These are phyloP conservation scores for Decorospora gaudefroyi DNA, from an alignment of 2,329 filamentous ascomycete species.

Conservation along the genomic window DNA sequence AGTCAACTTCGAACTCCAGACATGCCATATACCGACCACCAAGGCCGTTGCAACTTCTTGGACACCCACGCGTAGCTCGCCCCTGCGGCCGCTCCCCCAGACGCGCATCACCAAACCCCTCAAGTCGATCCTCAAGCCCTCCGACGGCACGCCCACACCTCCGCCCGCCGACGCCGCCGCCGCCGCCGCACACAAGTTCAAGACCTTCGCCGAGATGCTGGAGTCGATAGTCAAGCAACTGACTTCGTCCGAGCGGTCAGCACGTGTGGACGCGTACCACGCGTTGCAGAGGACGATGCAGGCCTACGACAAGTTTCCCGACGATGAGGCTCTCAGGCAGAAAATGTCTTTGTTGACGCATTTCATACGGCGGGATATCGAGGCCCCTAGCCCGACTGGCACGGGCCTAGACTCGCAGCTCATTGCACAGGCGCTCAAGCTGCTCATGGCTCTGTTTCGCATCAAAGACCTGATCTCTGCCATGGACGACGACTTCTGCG, in stretches of 20 bases:
- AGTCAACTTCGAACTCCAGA: conserved; percentile 68
- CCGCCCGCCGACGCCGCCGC: conserved; percentile 46
- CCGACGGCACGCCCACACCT: conserved; percentile 48
- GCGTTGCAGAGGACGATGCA: conserved; percentile 76
- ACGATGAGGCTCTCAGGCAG: conserved; percentile 54
- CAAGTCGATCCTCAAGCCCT: conserved; percentile 83
- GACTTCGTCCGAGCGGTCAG: conserved; percentile 70
- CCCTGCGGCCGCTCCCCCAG: conserved; percentile 54
- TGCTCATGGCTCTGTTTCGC: conserved; percentile 77
- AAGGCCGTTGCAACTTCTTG: conserved; percentile 29
- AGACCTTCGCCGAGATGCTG: conserved; percentile 76
- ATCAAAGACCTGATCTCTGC: conserved; percentile 71
- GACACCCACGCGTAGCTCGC: conserved; percentile 48
- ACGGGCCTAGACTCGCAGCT: conserved; percentile 67
- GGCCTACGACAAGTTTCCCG: conserved; percentile 77
- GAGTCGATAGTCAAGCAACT: conserved; percentile 84
- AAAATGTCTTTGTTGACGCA: conserved; percentile 79
- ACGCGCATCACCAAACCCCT: conserved; percentile 59
- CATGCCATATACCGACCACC: conserved; percentile 61
- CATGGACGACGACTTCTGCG: conserved; percentile 76
- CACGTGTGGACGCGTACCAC: conserved; percentile 83
- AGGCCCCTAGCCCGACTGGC: conserved; percentile 61
- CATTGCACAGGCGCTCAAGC: conserved; percentile 74
- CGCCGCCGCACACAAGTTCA: conserved; percentile 54
- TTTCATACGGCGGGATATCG: conserved; percentile 83